These are phyloP conservation scores for Emergomyces africanus DNA, from an alignment of 2,329 filamentous ascomycete genomes.

Conservation along the genomic window DNA sequence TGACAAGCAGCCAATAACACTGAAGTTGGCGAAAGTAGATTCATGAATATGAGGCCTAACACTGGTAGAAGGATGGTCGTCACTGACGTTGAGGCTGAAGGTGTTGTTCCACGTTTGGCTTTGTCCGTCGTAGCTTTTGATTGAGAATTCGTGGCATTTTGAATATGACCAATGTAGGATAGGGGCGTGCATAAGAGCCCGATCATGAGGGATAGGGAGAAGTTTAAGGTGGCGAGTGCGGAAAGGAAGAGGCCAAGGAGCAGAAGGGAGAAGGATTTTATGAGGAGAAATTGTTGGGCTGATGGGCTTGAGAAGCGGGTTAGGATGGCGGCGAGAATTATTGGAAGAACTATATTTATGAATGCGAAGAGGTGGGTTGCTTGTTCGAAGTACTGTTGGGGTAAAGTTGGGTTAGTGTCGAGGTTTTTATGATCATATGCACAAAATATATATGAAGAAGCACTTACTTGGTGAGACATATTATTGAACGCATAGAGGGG, in stretches of 20 bases:
- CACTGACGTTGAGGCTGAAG: background rate
- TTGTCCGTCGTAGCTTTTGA: background rate
- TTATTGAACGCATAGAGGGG: conserved; percentile 84
- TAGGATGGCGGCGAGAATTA: conserved; percentile 44
- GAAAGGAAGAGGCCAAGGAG: conserved; percentile 84
- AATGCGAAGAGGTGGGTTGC: conserved; percentile 47
- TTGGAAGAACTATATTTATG: conserved; percentile 45
- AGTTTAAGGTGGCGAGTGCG: conserved; percentile 88
- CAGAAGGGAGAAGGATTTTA: conserved; percentile 86
- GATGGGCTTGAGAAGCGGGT: conserved; percentile 40
- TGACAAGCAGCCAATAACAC: conserved; percentile 39
- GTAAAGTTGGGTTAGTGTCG: conserved; percentile 10
- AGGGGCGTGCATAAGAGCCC: conserved; percentile 68
- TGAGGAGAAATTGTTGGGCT: conserved; percentile 59
- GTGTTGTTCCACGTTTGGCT: background rate
- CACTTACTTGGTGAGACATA: conserved; percentile 49
- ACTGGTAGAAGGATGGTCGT: conserved; percentile 11
- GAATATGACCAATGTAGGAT: conserved; percentile 47
- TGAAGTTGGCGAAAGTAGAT: conserved; percentile 47
- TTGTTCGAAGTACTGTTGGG: conserved; percentile 42
- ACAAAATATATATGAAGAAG: no score
- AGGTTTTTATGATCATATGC: background rate
- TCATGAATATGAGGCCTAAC: conserved; percentile 37
- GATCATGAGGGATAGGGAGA: conserved; percentile 75
- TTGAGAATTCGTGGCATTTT: background rate